These are phyloP conservation scores for Mortierella sp. DNA, from an alignment of 371 early-diverging fungal species.

Conservation along the genomic window DNA sequence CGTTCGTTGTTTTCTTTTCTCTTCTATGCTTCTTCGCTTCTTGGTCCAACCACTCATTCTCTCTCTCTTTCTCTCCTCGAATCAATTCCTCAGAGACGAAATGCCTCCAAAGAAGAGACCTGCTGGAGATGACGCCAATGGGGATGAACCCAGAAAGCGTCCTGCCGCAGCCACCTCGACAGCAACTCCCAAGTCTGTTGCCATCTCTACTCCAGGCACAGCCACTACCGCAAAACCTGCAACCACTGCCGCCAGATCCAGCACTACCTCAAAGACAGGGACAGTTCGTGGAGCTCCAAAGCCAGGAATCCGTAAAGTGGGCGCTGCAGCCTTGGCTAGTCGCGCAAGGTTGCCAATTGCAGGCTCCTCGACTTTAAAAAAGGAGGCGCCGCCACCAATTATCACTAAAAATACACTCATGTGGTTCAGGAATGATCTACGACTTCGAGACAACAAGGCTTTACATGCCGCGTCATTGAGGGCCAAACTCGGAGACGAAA, in stretches of 20 bases:
- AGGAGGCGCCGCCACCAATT: constrained; percentile 43
- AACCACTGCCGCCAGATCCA: constrained; percentile 6
- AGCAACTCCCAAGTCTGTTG: constrained; percentile 22
- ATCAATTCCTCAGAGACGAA: constrained; percentile 14
- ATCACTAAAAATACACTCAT: constrained; percentile 57
- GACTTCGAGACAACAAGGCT: constrained; percentile 63
- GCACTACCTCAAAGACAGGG: constrained; percentile 36
- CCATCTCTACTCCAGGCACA: constrained; percentile 25
- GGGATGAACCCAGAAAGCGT: constrained; percentile 44
- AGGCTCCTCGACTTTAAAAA: constrained; percentile 23
- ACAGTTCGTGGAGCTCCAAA: constrained; percentile 42
- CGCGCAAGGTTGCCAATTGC: constrained; percentile 29
- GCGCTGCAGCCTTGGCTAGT: constrained; percentile 36
- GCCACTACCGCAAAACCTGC: constrained; percentile 22
- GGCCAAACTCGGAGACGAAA: constrained; percentile 28
- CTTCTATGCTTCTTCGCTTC: not conserved
- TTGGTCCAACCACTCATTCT: not conserved
- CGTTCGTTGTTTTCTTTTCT: constrained; percentile 2
- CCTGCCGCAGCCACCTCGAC: constrained; percentile 8
- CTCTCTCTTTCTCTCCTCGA: not conserved
- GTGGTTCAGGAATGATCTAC: constrained; percentile 69
- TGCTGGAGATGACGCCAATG: constrained; percentile 37
- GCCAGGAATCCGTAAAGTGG: constrained; percentile 49
- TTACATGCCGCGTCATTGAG: constrained; percentile 46
- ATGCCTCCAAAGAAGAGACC: constrained; percentile 58